Evolutionary conservation across 176 grass and related monocot genomes (phyloP).

Genomic region (Zoysia pacifica): DNA sequence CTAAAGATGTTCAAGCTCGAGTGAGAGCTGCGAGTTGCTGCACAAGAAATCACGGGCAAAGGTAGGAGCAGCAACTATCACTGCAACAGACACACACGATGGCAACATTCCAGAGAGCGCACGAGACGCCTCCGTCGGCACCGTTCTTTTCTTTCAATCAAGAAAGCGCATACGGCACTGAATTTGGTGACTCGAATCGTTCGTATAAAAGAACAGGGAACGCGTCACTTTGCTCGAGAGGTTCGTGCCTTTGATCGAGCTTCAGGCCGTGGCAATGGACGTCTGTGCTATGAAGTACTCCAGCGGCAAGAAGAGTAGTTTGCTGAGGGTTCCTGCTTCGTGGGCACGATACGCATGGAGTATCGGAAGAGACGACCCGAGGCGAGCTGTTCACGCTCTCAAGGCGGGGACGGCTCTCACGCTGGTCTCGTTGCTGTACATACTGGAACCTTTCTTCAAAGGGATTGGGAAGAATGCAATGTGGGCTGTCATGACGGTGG

Average conservation of each 20-base stretch:
- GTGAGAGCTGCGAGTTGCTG: constrained; percentile 25
- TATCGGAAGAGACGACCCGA: constrained; percentile 75
- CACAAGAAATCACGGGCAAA: constrained; percentile 48
- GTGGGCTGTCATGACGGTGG: constrained; percentile 98
- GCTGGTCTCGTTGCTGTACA: constrained; percentile 77
- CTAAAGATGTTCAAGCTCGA: constrained; percentile 1
- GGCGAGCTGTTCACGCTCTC: constrained; percentile 72
- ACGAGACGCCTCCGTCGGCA: constrained; percentile 13
- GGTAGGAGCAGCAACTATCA: constrained; percentile 2
- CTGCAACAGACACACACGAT: constrained; percentile 40
- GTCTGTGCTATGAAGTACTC: constrained; percentile 26
- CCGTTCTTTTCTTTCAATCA: neutral
- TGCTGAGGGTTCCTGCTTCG: constrained; percentile 39
- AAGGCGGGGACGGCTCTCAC: constrained; percentile 78
- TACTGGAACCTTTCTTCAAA: constrained; percentile 77
- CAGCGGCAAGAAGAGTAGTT: constrained; percentile 31
- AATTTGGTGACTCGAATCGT: neutral
- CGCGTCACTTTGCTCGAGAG: constrained; percentile 28
- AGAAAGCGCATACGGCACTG: neutral
- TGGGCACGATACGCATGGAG: constrained; percentile 51
- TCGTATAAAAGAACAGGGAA: constrained; percentile 37
- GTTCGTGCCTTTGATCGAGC: neutral
- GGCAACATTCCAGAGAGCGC: constrained; percentile 56
- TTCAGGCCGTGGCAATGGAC: constrained; percentile 41
- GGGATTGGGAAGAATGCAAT: constrained; percentile 82